phyloP scores from a whole-genome alignment of 2,329 filamentous ascomycete species.

The Coleophoma crateriformis region DNA sequence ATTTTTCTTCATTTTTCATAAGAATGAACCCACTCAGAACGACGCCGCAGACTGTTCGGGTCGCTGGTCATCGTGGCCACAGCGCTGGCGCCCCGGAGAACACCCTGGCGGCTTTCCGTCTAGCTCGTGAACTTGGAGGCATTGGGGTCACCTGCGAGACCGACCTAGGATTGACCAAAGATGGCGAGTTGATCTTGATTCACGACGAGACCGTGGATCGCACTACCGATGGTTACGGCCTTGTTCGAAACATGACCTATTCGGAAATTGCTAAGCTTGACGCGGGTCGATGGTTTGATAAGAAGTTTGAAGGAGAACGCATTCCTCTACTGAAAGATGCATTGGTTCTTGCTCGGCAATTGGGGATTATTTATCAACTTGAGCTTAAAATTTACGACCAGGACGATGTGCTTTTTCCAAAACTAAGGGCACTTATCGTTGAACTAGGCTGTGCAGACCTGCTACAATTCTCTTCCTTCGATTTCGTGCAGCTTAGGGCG shows the following conservation, averaged over 20 bases:
- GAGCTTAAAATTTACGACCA: slow-evolving; percentile 1
- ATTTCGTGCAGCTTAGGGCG: slow-evolving; percentile 1
- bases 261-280: slow-evolving; percentile 1
- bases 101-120: neutral
- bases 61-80: slow-evolving; percentile 1
- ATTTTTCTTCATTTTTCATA: too few relatives aligned
- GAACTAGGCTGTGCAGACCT: neutral
- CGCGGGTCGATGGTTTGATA: slow-evolving; percentile 1
- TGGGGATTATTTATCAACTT: slow-evolving; percentile 1
- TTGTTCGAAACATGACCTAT: slow-evolving; percentile 2
- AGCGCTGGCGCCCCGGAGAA: slow-evolving; percentile 1
- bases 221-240: neutral
- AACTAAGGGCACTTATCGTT: neutral
- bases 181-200: slow-evolving; percentile 1
- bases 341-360: neutral
- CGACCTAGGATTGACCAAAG: slow-evolving; percentile 1
- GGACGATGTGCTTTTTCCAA: slow-evolving; percentile 1
- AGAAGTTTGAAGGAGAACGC: neutral
- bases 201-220: slow-evolving; percentile 3
- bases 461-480: slow-evolving; percentile 1
- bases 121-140: neutral
- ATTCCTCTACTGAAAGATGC: neutral
- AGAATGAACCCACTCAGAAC: neutral
- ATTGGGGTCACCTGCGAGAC: neutral
- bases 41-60: neutral